Percentiles rank a stretch among this genome's conserved stretches.
These are phyloP conservation scores for Cenchrus americanus DNA, from an alignment of 176 grass and related monocot genomes.

Conservation along the genomic window DNA sequence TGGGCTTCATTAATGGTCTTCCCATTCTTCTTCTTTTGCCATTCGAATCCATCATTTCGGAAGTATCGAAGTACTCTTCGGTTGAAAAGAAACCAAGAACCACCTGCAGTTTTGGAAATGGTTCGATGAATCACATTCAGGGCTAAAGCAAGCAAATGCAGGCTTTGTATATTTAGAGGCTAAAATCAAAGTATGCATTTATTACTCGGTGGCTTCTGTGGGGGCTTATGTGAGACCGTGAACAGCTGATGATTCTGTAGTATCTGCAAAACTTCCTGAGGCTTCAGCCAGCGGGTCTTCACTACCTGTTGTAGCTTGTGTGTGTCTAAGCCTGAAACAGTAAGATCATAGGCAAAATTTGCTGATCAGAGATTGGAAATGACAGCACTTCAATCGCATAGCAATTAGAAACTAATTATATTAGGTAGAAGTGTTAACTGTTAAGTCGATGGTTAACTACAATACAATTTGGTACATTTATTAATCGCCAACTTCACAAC, in stretches of 20 bases:
- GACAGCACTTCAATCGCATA: background rate
- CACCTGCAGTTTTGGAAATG: constrained; percentile 61
- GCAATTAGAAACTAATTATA: no score
- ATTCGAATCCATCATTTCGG: constrained; percentile 77
- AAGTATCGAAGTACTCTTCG: constrained; percentile 81
- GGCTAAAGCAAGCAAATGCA: background rate
- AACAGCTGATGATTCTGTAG: constrained; percentile 64
- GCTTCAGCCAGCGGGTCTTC: constrained; percentile 76
- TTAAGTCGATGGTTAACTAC: background rate
- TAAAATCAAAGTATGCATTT: constrained; percentile 30
- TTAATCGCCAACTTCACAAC: background rate
- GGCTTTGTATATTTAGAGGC: constrained; percentile 44
- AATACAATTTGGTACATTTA: background rate
- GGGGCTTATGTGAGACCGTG: constrained; percentile 47
- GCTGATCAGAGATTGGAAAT: background rate
- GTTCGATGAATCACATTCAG: constrained; percentile 11
- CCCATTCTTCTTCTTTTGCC: constrained; percentile 77
- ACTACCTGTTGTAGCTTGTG: constrained; percentile 60
- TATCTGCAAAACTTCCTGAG: constrained; percentile 74
- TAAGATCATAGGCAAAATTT: background rate
- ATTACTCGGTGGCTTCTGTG: constrained; percentile 83
- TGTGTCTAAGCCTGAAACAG: constrained; percentile 61
- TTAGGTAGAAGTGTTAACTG: background rate
- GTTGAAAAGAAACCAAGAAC: constrained; percentile 92
- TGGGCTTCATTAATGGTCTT: constrained; percentile 77